Evolutionary conservation across 169 alveolate species (phyloP).

Genomic region (Prorocentrum cordatum): DNA sequence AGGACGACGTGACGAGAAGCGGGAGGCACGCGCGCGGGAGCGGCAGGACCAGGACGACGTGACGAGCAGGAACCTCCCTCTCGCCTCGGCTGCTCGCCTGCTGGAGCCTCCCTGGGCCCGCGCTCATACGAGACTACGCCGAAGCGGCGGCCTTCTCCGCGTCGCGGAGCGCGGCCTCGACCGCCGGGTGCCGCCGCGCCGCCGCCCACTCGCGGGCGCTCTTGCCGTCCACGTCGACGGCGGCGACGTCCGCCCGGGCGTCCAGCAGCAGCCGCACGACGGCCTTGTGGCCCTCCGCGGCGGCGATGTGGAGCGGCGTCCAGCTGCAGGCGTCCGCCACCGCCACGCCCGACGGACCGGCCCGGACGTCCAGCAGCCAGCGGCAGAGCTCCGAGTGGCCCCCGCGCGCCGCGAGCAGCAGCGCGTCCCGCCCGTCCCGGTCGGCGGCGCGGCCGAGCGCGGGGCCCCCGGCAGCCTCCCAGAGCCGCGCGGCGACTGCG

Average conservation of each 20-base stretch:
- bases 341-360: background rate
- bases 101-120: too few species aligned
- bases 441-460: too few species aligned
- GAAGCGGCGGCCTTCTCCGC: background rate
- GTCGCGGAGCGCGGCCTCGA: background rate
- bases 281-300: constrained; percentile 1
- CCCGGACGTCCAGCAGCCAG: too few species aligned
- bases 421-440: too few species aligned
- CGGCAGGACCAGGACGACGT: too few species aligned
- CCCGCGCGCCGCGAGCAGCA: background rate
- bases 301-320: background rate
- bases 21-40: too few species aligned
- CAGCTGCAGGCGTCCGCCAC: constrained; percentile 4
- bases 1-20: too few species aligned
- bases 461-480: background rate
- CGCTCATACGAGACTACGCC: too few species aligned
- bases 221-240: background rate
- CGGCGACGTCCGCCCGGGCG: background rate
- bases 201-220: background rate
- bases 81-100: too few species aligned
- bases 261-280: background rate
- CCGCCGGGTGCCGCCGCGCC: background rate
- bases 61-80: too few species aligned
- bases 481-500: background rate
- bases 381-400: too few species aligned